A percentile compares a stretch with the other conserved stretches of the same genome.
Evolutionary conservation across 352 stramenopile species (phyloP).

Genomic region (Pythium plurisporium): DNA sequence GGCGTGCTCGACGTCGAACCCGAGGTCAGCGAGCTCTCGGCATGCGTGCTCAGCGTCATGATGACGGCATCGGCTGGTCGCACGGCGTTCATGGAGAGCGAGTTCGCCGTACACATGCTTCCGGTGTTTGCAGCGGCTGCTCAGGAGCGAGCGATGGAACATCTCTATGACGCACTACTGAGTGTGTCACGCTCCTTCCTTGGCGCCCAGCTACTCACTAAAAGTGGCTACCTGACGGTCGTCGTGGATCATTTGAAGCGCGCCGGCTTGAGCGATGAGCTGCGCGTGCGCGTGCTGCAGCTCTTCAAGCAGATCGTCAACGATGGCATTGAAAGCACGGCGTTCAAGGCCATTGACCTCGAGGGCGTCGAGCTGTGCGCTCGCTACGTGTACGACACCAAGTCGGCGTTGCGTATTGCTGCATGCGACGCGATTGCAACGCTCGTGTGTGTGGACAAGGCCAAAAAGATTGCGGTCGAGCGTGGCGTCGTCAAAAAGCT

Average conservation of each 20-base stretch:
- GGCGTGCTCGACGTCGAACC: slow-evolving; percentile 25
- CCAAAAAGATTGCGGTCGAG: slow-evolving; percentile 48
- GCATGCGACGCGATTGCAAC: slow-evolving; percentile 50
- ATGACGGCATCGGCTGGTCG: slow-evolving; percentile 37
- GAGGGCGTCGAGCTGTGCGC: slow-evolving; percentile 37
- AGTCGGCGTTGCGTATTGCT: slow-evolving; percentile 36
- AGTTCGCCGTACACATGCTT: slow-evolving; percentile 35
- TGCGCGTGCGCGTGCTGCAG: slow-evolving; percentile 48
- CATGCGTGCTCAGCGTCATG: slow-evolving; percentile 52
- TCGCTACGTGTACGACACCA: slow-evolving; percentile 38
- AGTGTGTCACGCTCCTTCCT: slow-evolving; percentile 36
- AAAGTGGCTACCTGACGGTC: slow-evolving; percentile 39
- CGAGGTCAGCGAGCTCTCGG: slow-evolving; percentile 51
- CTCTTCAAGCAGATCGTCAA: slow-evolving; percentile 67
- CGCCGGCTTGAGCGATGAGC: slow-evolving; percentile 11
- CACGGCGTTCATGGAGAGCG: slow-evolving; percentile 34
- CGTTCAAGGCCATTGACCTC: slow-evolving; percentile 49
- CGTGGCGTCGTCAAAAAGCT: slow-evolving; percentile 50
- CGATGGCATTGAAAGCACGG: slow-evolving; percentile 49
- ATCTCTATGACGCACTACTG: slow-evolving; percentile 56
- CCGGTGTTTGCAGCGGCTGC: slow-evolving; percentile 34
- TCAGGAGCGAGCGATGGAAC: slow-evolving; percentile 26
- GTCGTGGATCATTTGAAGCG: slow-evolving; percentile 53
- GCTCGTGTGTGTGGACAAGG: slow-evolving; percentile 57
- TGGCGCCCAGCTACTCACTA: slow-evolving; percentile 44